A percentile compares a stretch with the other conserved stretches of the same genome.
Conservation (phyloP, 306 rosid genomes). For the Cicer yamashitae region DNA sequence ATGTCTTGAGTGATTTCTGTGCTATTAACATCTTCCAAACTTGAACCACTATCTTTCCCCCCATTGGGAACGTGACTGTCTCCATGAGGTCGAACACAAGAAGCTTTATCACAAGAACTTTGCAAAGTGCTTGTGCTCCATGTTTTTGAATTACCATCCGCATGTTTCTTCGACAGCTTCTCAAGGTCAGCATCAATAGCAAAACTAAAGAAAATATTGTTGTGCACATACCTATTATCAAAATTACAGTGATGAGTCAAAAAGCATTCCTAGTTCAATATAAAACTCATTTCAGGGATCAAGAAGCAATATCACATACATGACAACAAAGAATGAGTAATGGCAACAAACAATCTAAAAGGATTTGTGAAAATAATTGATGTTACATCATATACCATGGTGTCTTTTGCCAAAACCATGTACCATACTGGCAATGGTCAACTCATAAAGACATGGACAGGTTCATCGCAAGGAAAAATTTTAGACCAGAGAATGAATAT, state of each 20-base stretch:
- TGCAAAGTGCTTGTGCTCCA: constrained; percentile 46
- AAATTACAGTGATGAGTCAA: constrained; percentile 37
- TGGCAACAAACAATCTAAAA: constrained; percentile 20
- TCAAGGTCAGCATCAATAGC: constrained; percentile 99
- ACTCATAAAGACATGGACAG: constrained; percentile 32
- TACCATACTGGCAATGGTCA: constrained; percentile 14
- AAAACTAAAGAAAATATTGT: constrained; percentile 96
- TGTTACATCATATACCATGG: neutral
- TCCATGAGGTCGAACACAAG: constrained; percentile 46
- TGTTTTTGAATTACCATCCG: constrained; percentile 56
- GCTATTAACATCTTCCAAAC: constrained; percentile 56
- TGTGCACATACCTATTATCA: constrained; percentile 90
- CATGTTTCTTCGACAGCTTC: constrained; percentile 71
- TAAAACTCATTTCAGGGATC: constrained; percentile 14
- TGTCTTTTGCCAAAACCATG: constrained; percentile 15
- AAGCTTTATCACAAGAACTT: constrained; percentile 59
- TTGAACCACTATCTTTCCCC: constrained; percentile 51
- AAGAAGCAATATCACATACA: neutral
- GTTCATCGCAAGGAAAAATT: constrained; percentile 9
- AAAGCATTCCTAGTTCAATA: neutral
- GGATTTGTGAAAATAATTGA: neutral
- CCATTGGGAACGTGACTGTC: constrained; percentile 64
- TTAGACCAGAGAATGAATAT: constrained; percentile 7
- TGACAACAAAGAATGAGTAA: constrained; percentile 14
- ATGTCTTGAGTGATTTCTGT: constrained; percentile 56